Conservation (phyloP, 768 basidiomycete genomes). For the Boletus fagicola region DNA sequence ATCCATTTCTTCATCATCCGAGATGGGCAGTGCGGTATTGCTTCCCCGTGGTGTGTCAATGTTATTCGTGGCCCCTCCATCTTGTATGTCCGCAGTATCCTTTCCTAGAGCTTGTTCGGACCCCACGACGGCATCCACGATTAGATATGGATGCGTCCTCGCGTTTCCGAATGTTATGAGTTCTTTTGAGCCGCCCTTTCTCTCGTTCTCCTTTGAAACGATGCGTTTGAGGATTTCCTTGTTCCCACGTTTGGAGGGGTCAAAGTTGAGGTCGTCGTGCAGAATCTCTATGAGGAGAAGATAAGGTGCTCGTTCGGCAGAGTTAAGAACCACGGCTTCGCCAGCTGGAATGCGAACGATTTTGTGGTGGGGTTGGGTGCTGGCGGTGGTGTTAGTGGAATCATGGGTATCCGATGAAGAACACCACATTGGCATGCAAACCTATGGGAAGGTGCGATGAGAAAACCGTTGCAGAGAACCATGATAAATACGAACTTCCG, state of each 20-base stretch:
- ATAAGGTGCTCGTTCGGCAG: constrained; percentile 94
- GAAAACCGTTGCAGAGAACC: background rate
- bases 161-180: constrained; percentile 43
- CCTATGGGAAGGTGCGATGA: constrained; percentile 39
- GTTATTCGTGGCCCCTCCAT: constrained; percentile 10
- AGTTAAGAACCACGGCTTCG: constrained; percentile 96
- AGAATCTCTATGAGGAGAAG: constrained; percentile 90
- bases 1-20: constrained; percentile 88
- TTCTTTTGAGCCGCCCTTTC: constrained; percentile 56
- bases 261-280: constrained; percentile 88
- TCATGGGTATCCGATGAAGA: constrained; percentile 60
- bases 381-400: constrained; percentile 29
- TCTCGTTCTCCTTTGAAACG: constrained; percentile 61
- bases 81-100: constrained; percentile 27
- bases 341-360: constrained; percentile 97
- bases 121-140: constrained; percentile 25
- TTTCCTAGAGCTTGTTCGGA: constrained; percentile 35
- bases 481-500: constrained; percentile 63
- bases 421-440: constrained; percentile 90
- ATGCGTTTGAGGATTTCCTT: constrained; percentile 82
- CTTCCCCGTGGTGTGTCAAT: constrained; percentile 22
- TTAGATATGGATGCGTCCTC: constrained; percentile 17
- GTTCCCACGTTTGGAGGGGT: constrained; percentile 79
- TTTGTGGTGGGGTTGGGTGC: constrained; percentile 76
- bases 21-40: constrained; percentile 19